These are phyloP conservation scores for Syzygium grande DNA, from an alignment of 345 rosid genomes.

Conservation along the genomic window DNA sequence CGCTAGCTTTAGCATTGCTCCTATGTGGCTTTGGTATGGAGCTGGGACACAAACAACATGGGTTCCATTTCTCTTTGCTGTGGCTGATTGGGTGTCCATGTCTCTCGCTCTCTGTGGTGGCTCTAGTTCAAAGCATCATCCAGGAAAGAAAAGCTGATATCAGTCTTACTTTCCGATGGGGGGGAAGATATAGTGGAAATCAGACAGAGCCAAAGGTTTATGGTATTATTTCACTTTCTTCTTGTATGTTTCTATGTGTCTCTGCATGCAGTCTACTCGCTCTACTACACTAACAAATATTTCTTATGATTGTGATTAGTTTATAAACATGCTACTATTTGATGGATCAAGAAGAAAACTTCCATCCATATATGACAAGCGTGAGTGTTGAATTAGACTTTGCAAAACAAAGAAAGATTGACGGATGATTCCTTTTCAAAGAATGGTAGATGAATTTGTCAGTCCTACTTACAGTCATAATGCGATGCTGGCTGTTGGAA, in stretches of 20 bases:
- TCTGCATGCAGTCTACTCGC: neutral
- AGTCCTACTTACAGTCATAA: too few species aligned
- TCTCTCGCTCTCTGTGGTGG: neutral
- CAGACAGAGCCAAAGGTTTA: neutral
- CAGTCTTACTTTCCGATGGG: neutral
- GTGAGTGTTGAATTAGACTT: too few species aligned
- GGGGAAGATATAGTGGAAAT: neutral
- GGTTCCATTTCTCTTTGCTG: neutral
- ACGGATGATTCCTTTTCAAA: too few species aligned
- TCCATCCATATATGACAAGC: too few species aligned
- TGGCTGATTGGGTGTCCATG: neutral
- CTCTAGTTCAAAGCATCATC: neutral
- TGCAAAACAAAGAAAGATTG: too few species aligned
- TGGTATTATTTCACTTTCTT: neutral
- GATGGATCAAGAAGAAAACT: too few species aligned
- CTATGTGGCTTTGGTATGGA: constrained; percentile 3
- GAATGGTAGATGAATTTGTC: too few species aligned
- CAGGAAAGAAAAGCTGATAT: neutral
- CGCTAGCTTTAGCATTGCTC: neutral
- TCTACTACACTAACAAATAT: neutral
- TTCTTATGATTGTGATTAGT: neutral
- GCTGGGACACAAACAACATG: neutral
- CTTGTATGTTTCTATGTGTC: neutral
- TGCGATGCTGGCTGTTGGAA: too few species aligned
- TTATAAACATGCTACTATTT: neutral